These are phyloP conservation scores for Berkeleyomyces basicola DNA, from an alignment of 2,329 filamentous ascomycete species.

Conservation along the genomic window DNA sequence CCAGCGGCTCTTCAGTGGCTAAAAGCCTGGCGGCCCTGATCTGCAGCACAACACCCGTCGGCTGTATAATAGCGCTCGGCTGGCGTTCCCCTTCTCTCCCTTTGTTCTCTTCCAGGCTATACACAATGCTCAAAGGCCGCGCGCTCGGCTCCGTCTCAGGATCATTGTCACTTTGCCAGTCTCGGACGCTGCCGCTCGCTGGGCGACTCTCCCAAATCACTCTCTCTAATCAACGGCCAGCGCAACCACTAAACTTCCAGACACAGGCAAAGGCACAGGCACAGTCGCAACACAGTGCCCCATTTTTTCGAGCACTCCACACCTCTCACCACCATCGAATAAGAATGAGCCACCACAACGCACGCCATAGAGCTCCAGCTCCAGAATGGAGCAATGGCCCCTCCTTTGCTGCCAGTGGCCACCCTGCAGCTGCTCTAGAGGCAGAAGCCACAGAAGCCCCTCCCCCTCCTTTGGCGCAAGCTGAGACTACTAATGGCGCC, in stretches of 20 bases:
- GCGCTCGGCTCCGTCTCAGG: not conserved
- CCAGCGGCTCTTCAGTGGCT: not conserved
- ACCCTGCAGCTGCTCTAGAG: not conserved
- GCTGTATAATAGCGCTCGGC: not conserved
- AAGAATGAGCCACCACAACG: not conserved
- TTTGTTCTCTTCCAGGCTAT: not conserved
- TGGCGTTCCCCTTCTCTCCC: not conserved
- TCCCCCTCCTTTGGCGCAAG: not conserved
- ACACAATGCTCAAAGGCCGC: not conserved
- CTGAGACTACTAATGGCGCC: not conserved
- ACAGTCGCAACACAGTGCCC: conserved; percentile 11
- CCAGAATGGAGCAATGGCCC: not conserved
- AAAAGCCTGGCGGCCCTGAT: not conserved
- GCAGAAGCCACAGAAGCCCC: conserved; percentile 6
- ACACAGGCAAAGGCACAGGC: not conserved
- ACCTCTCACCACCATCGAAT: conserved; percentile 1
- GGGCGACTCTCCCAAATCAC: not conserved
- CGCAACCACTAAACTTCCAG: too few relatives aligned
- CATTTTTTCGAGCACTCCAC: conserved; percentile 5
- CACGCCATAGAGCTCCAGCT: conserved; percentile 9
- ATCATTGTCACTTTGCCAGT: not conserved
- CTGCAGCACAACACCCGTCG: not conserved
- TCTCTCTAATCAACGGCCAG: not conserved
- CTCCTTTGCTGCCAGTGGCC: not conserved
- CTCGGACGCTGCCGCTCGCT: not conserved